phyloP scores from a whole-genome alignment of 768 basidiomycete species.

The Hortiboletus campestris region DNA sequence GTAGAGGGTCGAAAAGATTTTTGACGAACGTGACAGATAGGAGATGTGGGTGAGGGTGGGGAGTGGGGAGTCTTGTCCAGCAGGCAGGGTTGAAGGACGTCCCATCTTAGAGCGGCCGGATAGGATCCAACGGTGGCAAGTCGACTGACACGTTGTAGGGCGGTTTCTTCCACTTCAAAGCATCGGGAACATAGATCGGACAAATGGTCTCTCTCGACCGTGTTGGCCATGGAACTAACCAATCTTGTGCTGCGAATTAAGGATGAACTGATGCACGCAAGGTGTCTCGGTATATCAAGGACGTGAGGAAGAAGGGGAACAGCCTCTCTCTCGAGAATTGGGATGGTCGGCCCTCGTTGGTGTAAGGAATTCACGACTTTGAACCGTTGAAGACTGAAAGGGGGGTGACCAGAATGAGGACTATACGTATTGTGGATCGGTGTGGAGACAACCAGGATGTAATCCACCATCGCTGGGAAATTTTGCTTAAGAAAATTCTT shows the following conservation, averaged over 20 bases:
- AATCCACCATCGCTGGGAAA: slow-evolving; percentile 72
- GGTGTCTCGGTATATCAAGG: slow-evolving; percentile 74
- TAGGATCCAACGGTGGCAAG: slow-evolving; percentile 36
- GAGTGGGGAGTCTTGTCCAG: slow-evolving; percentile 3
- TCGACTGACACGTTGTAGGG: slow-evolving; percentile 63
- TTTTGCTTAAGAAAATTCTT: slow-evolving; percentile 70
- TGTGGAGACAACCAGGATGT: slow-evolving; percentile 70
- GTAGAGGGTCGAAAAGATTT: slow-evolving; percentile 46
- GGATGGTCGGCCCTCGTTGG: slow-evolving; percentile 55
- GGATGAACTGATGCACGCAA: slow-evolving; percentile 72
- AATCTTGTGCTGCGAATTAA: slow-evolving; percentile 62
- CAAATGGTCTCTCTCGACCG: slow-evolving; percentile 37
- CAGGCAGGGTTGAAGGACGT: slow-evolving; percentile 3
- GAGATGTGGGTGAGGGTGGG: slow-evolving; percentile 25
- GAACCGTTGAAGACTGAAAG: slow-evolving; percentile 50
- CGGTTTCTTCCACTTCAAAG: slow-evolving; percentile 68
- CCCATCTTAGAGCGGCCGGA: slow-evolving; percentile 16
- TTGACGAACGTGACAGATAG: slow-evolving; percentile 13
- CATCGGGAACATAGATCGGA: slow-evolving; percentile 60
- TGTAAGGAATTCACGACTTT: slow-evolving; percentile 54
- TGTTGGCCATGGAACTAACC: slow-evolving; percentile 37
- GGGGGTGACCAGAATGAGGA: slow-evolving; percentile 25
- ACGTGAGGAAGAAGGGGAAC: slow-evolving; percentile 72
- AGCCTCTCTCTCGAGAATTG: slow-evolving; percentile 62
- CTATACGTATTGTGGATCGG: slow-evolving; percentile 34